Base-by-base conservation (phyloP, 768 basidiomycete genomes). In the Strobilomyces dryophilus region DNA sequence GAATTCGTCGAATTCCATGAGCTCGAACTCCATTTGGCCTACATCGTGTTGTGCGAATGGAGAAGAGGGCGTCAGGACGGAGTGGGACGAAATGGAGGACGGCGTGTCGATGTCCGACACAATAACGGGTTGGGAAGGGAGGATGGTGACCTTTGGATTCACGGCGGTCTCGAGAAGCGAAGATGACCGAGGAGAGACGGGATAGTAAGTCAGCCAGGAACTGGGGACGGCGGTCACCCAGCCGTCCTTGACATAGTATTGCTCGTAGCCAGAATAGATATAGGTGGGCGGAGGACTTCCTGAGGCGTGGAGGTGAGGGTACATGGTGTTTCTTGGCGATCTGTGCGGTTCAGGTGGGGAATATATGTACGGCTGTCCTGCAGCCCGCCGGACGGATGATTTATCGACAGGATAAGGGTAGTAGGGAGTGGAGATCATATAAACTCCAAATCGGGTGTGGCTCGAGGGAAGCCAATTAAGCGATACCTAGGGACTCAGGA, bases 361-460 rank as follows among this genome's bases (percentile, higher is more conserved):
- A 57, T 62, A 71, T 70, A 69, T 71, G 60, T 70, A 53, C 5
- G 67, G 69, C 11, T 61, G 61, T 55, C 62, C 44, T 18, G 54
- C 48, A 51, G 36, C 52, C 37, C 61, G 62, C 27, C 57, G 56
- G 49, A 51, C 20, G 53, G 66, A 43, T 40, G 67, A 58, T 56
- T 46, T 55, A 59, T 63, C 60, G 36, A 58, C 55, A 44, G 61
- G 59, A 58, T 58, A 66, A 59, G 62, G 67, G 57, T 70, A 65
- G 51, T 47, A 60, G 50, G 58, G 56, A 56, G 64, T 55, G 58
- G 68, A 64, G 51, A 71, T 67, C 69, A 71, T 71, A 52, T 71
- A 54, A 57, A 52, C 29, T 40, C 57, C 62, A 53, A 56, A 69
- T 68, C 47, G 56, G 58, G 24, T 3, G 56, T 36, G 54, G 48